Evolutionary conservation across 345 rosid species (phyloP).

Genomic region (Limnanthes douglasii): DNA sequence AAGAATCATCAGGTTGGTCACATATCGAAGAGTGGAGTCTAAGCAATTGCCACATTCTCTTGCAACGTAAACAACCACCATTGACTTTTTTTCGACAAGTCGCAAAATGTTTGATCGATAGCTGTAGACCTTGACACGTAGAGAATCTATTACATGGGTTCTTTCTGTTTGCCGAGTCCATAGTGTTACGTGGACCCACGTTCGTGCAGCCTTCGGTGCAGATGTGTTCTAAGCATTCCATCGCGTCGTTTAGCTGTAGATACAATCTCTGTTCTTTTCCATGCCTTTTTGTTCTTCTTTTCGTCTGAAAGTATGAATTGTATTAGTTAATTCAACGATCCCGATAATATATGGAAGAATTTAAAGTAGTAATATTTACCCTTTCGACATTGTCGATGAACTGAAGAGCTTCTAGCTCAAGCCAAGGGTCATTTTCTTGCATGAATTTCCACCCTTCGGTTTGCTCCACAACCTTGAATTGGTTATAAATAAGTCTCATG

Average conservation of each 20-base stretch:
- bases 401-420: slow-evolving; percentile 70
- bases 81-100: slow-evolving; percentile 36
- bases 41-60: slow-evolving; percentile 83
- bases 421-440: slow-evolving; percentile 59
- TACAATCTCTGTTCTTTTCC: slow-evolving; percentile 47
- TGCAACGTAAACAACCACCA: slow-evolving; percentile 65
- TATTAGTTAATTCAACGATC: no score
- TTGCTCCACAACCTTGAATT: slow-evolving; percentile 42
- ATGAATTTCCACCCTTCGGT: slow-evolving; percentile 84
- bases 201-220: slow-evolving; percentile 75
- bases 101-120: slow-evolving; percentile 60
- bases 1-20: slow-evolving; percentile 40
- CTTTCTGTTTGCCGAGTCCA: slow-evolving; percentile 8
- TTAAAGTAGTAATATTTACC: slow-evolving; percentile 17
- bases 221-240: slow-evolving; percentile 84
- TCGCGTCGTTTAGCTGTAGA: slow-evolving; percentile 56
- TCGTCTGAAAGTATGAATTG: slow-evolving; percentile 58
- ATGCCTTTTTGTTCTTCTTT: slow-evolving; percentile 38
- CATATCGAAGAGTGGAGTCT: slow-evolving; percentile 73
- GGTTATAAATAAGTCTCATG: slow-evolving; percentile 31
- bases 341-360: neutral
- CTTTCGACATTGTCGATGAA: slow-evolving; percentile 63
- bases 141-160: slow-evolving; percentile 40
- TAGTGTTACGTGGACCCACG: slow-evolving; percentile 33
- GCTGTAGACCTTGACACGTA: slow-evolving; percentile 68